These are phyloP conservation scores for Pythium aristosporum DNA, from an alignment of 352 stramenopile species.

Conservation along the genomic window DNA sequence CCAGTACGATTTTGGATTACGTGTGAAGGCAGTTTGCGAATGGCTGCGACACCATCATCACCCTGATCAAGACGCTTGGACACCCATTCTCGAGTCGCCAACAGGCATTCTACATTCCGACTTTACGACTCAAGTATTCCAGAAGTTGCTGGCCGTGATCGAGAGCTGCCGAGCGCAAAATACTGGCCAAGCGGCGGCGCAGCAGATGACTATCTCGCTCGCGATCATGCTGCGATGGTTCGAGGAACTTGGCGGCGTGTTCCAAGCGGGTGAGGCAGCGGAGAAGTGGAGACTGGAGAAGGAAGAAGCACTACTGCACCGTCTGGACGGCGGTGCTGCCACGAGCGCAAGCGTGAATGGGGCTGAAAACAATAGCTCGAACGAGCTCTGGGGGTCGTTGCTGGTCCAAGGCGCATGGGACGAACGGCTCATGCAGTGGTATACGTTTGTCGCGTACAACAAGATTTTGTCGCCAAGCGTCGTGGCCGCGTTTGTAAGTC, in stretches of 20 bases:
- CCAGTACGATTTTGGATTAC: constrained; percentile 46
- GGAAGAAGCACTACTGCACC: constrained; percentile 30
- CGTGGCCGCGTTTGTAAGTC: constrained; percentile 40
- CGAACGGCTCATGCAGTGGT: constrained; percentile 50
- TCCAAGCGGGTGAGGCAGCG: not conserved
- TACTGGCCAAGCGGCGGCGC: constrained; percentile 22
- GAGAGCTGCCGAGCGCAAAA: constrained; percentile 20
- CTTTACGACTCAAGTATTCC: constrained; percentile 30
- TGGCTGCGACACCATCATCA: constrained; percentile 24
- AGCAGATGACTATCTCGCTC: constrained; percentile 28
- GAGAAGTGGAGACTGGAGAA: constrained; percentile 44
- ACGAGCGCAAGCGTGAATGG: not conserved
- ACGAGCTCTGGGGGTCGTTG: constrained; percentile 38
- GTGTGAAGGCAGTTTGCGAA: constrained; percentile 49
- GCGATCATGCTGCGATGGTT: constrained; percentile 15
- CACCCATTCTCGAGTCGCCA: constrained; percentile 28
- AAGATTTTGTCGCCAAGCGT: constrained; percentile 31
- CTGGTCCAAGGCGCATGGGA: constrained; percentile 51
- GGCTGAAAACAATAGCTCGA: not conserved
- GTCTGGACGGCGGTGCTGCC: constrained; percentile 32
- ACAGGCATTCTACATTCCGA: constrained; percentile 17
- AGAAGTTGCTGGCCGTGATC: constrained; percentile 34
- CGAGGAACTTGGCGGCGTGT: constrained; percentile 6
- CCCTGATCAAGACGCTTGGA: constrained; percentile 5
- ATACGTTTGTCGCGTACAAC: constrained; percentile 44